Conservation (phyloP, 768 basidiomycete species). For the Crucibulum laeve region DNA sequence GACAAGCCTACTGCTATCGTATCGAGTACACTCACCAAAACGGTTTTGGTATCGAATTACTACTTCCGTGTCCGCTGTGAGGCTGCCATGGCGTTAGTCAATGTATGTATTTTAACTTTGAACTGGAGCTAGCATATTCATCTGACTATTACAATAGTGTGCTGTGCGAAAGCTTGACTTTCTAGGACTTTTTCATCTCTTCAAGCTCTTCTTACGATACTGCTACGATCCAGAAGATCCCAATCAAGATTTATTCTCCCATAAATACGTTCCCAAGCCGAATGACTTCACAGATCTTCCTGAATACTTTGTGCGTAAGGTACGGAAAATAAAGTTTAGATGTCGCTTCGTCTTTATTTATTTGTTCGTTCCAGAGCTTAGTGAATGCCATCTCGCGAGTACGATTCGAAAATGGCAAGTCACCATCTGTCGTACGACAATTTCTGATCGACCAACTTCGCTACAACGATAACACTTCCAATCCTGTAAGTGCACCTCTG, state of each 20-base stretch:
- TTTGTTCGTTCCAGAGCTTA: conserved; percentile 46
- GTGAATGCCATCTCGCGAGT: conserved; percentile 82
- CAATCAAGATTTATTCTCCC: conserved; percentile 78
- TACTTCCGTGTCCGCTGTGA: conserved; percentile 96
- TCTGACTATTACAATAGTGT: conserved; percentile 41
- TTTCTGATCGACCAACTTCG: conserved; percentile 91
- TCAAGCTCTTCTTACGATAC: conserved; percentile 89
- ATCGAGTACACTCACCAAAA: conserved; percentile 89
- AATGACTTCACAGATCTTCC: conserved; percentile 91
- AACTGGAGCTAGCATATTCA: no score
- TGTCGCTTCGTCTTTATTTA: conserved; percentile 2
- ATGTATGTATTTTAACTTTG: no score
- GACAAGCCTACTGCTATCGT: conserved; percentile 81
- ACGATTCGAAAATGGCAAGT: conserved; percentile 83
- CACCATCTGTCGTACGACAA: conserved; percentile 78
- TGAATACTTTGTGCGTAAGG: conserved; percentile 95
- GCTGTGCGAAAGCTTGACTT: conserved; percentile 80
- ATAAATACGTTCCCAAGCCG: conserved; percentile 90
- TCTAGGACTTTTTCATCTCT: conserved; percentile 90
- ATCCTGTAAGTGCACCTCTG: conserved; percentile 52
- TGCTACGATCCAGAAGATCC: conserved; percentile 86
- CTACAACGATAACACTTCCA: conserved; percentile 93
- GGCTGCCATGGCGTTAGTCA: conserved; percentile 80
- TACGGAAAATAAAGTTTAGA: conserved; percentile 23
- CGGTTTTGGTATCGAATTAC: conserved; percentile 91